Base-by-base conservation (phyloP, 1,139 yeast species). In the Protomyces inouyei region DNA sequence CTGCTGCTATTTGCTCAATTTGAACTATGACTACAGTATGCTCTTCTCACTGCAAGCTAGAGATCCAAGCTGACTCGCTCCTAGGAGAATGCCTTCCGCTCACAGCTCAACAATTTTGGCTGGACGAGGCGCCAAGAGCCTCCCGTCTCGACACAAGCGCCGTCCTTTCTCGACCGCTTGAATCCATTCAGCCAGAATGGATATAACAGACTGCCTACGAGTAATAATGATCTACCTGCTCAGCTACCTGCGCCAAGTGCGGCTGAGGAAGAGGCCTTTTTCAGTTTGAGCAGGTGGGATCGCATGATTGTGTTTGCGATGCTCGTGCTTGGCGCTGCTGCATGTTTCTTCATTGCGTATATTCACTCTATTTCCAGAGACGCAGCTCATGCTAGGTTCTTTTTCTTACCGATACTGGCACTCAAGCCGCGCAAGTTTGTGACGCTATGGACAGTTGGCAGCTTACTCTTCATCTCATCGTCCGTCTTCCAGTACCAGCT, bases 351-450 rank as follows among this genome's bases (percentile, higher is more conserved):
- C 6, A 77, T 92, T 52, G 88, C 97, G 69, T 43, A 43, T 10
- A 28, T 1, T 1, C 25, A 6, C 2, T 10, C 10, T 16, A 1
- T 43, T 2, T 18, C 9, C 21, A 1, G 5, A 14, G 21, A n/a
- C 23, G 48, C 18, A 23, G 18, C 48, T 16, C 14, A 18, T 21
- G 23, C 21, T 18, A 43, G 48, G 9, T 83, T 93, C 71, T 85
- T 90, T 66, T 77, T 92, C 71, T 85, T 93, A 74, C 98, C 98
- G 0, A 92, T 93, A 16, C 79, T 93, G 68, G 95, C 97, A 3
- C 77, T 92, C 64, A 86, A 89, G 71, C 98, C 98, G 16, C 80
- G 96, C 65, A 93, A 93, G 38, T 59, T 59, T 51, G 60, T 46
- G 10, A 53, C 55, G 36, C 54, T 55, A 23, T 93, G 98, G 98